Percentiles rank a stretch among this genome's conserved stretches.
These are phyloP conservation scores for Protomyces inouyei DNA, from an alignment of 1,139 yeast genomes.

Conservation along the genomic window DNA sequence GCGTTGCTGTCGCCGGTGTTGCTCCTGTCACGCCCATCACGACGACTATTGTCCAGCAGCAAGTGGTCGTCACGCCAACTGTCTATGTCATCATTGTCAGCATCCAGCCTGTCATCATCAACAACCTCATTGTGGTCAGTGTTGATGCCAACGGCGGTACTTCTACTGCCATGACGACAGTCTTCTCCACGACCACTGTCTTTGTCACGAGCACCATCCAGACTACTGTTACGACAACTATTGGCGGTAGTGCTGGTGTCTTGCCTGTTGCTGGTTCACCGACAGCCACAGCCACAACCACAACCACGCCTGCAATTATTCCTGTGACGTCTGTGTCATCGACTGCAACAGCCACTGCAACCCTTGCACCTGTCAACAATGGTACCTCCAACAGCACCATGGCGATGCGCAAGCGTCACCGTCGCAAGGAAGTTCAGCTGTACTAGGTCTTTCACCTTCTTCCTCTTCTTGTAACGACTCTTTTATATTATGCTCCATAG, in stretches of 20 bases:
- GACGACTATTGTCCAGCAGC: slow-evolving; percentile 9
- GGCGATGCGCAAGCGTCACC: slow-evolving; percentile 1
- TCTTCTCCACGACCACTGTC: slow-evolving; percentile 12
- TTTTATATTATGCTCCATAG: neutral
- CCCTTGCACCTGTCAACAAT: neutral
- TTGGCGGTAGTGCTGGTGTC: neutral
- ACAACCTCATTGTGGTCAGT: slow-evolving; percentile 1
- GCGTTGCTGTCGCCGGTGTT: neutral
- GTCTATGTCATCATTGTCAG: slow-evolving; percentile 19
- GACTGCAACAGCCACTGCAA: neutral
- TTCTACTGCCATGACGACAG: slow-evolving; percentile 9
- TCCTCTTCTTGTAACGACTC: neutral
- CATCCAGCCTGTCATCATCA: neutral
- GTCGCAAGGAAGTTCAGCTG: neutral
- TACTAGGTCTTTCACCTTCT: neutral
- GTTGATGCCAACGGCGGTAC: slow-evolving; percentile 13
- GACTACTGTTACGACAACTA: slow-evolving; percentile 8
- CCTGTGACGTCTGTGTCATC: neutral
- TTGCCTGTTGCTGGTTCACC: neutral
- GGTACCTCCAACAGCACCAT: neutral
- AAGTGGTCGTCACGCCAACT: slow-evolving; percentile 5
- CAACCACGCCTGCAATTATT: neutral
- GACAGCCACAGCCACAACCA: neutral
- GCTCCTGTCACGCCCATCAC: neutral
- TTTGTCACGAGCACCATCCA: slow-evolving; percentile 9